Base-by-base conservation (phyloP, 176 grass and related monocot genomes). In the Avena atlantica region DNA sequence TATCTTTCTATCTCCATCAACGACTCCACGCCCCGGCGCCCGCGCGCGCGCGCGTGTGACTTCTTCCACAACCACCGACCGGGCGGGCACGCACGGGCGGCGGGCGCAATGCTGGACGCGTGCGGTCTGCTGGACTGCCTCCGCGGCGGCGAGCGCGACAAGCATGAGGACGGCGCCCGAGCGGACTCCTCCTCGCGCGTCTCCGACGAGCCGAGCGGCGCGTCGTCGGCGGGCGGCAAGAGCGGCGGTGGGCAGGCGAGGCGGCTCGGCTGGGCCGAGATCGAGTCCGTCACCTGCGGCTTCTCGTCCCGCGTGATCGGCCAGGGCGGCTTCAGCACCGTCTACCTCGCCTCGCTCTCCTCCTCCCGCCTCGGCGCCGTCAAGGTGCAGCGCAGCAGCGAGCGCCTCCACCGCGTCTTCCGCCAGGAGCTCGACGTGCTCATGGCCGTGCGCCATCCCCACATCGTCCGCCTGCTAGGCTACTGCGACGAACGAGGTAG, bases 271-370 rank as follows among this genome's bases (percentile, higher is more conserved):
- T 92, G 93, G 93, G 75, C 47, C 1, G 90, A 95, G 75, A 63
- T 95, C 10, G 93, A 95, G 78, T 89, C 86, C 1, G 31, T 89
- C 36, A 95, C 93, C 1, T 64, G 84, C 25, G 85, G 88, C 31
- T 95, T 95, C 88, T 92, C 86, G 12, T 92, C 93, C 20, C 76
- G 90, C 5, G 90, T 95, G 16, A 92, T 95, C 75, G 93, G 93
- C 4, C 90, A 92, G 87, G 93, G 93, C 40, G 93, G 93, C 3
- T 95, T 95, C 88, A 95, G 93, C 84, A 95, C 90, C 2, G 93
- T 95, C 7, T 92, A 92, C 87, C 86, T 95, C 29, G 93, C 90
- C 20, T 82, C 78, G 61, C 88, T 91, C 86, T 64, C 84, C 85
- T 90, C 86, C 12, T 86, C 74, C 88, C 80, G 81, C 58, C 86